A percentile compares a stretch with the other conserved stretches of the same genome.
Conservation (phyloP, 192 early-diverging fungal genomes). For the Linnemannia hyalina region DNA sequence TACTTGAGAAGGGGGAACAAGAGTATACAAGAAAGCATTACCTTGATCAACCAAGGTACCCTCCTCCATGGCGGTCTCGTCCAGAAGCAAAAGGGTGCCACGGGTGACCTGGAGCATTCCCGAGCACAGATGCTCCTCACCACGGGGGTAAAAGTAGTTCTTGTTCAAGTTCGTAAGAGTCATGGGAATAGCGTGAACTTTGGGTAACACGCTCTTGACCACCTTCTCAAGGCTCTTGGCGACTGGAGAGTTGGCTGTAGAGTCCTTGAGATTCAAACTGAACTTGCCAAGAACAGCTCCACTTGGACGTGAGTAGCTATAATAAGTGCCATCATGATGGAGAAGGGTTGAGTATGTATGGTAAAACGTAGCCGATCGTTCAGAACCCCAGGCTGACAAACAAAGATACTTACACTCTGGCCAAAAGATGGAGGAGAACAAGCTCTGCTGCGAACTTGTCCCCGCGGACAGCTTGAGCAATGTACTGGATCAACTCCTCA, state of each 20-base stretch:
- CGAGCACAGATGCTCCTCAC: conserved; percentile 68
- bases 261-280: conserved; percentile 73
- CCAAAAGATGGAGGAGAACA: conserved; percentile 76
- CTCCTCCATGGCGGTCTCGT: conserved; percentile 79
- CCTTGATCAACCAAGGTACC: conserved; percentile 76
- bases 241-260: conserved; percentile 20
- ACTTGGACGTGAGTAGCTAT: conserved; percentile 57
- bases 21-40: conserved; percentile 15
- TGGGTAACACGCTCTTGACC: conserved; percentile 59
- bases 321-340: background rate
- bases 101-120: conserved; percentile 75
- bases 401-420: conserved; percentile 65
- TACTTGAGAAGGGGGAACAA: background rate
- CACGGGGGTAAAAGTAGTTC: conserved; percentile 67
- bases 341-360: background rate
- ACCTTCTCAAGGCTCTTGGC: conserved; percentile 12
- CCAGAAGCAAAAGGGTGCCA: conserved; percentile 72
- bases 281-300: conserved; percentile 77
- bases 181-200: conserved; percentile 72
- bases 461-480: conserved; percentile 69
- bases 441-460: conserved; percentile 78
- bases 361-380: background rate
- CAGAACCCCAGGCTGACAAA: background rate
- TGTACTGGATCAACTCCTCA: conserved; percentile 63
- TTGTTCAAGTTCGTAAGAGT: conserved; percentile 73